Evolutionary conservation across 164 flowering plant genomes (phyloP).

Genomic region (Pachysandra terminalis): DNA sequence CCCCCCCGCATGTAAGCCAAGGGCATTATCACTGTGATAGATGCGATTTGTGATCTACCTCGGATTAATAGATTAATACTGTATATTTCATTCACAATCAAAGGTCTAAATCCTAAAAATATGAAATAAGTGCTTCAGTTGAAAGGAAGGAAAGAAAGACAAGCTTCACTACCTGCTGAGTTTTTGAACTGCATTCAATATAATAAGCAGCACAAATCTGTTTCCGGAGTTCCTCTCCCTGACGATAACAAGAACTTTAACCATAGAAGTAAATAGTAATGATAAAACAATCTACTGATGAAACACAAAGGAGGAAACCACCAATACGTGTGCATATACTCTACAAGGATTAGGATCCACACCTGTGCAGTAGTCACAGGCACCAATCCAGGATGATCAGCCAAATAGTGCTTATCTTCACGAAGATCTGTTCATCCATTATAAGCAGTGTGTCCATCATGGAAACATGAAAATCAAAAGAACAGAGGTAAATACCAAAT

Average conservation of each 20-base stretch:
- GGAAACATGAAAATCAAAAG: too few species aligned
- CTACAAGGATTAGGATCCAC: slow-evolving; percentile 8
- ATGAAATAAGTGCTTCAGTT: not conserved
- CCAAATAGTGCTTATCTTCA: slow-evolving; percentile 84
- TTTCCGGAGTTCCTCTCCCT: slow-evolving; percentile 98
- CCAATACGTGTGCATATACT: not conserved
- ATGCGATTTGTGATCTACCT: not conserved
- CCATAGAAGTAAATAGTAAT: not conserved
- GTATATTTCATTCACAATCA: not conserved
- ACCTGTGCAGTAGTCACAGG: slow-evolving; percentile 93
- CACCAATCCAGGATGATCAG: slow-evolving; percentile 91
- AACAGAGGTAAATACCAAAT: too few species aligned
- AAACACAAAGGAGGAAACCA: slow-evolving; percentile 4
- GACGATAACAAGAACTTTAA: slow-evolving; percentile 13
- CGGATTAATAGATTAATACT: too few species aligned
- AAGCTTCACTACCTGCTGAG: slow-evolving; percentile 72
- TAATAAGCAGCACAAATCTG: slow-evolving; percentile 90
- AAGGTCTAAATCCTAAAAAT: not conserved
- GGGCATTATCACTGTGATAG: not conserved
- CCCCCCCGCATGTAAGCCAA: not conserved
- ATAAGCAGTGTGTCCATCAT: not conserved
- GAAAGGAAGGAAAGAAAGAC: not conserved
- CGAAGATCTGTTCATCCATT: slow-evolving; percentile 71
- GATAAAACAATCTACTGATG: slow-evolving; percentile 5
- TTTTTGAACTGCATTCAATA: slow-evolving; percentile 99